Conservation (phyloP, 768 basidiomycete genomes). For the Pleurotus pulmonarius region DNA sequence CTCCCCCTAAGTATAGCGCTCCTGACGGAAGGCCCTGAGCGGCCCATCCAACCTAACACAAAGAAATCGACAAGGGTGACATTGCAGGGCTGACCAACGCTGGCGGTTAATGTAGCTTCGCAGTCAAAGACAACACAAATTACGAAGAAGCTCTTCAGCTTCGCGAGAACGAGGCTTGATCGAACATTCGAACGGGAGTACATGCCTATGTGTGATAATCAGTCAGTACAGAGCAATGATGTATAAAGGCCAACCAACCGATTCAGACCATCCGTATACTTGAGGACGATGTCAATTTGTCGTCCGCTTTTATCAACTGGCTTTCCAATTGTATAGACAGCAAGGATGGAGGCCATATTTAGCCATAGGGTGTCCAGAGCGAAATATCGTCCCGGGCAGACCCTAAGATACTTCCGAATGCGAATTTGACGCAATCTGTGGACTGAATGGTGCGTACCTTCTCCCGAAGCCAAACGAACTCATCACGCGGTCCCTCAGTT, state of each 20-base stretch:
- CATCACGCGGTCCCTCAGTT: constrained; percentile 32
- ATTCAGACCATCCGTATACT: background rate
- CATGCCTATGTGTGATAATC: constrained; percentile 15
- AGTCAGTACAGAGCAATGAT: background rate
- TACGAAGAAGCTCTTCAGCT: constrained; percentile 14
- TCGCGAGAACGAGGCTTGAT: constrained; percentile 23
- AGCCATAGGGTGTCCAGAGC: constrained; percentile 24
- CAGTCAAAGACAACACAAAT: background rate
- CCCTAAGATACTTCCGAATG: constrained; percentile 14
- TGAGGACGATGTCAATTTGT: constrained; percentile 7
- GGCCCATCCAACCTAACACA: too few species aligned
- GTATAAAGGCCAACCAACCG: background rate
- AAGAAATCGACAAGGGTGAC: too few species aligned
- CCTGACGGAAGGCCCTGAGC: too few species aligned
- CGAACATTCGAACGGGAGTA: constrained; percentile 22
- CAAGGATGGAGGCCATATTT: constrained; percentile 26
- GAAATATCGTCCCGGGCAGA: constrained; percentile 33
- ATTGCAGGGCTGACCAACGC: too few species aligned
- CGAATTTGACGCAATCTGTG: background rate
- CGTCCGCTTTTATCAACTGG: constrained; percentile 24
- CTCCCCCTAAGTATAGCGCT: too few species aligned
- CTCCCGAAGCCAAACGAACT: constrained; percentile 33
- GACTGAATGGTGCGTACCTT: background rate
- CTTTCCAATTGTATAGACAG: constrained; percentile 26
- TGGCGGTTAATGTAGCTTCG: background rate